Conservation (phyloP, 495 filamentous ascomycete genomes). For the Xylaria nigripes region DNA sequence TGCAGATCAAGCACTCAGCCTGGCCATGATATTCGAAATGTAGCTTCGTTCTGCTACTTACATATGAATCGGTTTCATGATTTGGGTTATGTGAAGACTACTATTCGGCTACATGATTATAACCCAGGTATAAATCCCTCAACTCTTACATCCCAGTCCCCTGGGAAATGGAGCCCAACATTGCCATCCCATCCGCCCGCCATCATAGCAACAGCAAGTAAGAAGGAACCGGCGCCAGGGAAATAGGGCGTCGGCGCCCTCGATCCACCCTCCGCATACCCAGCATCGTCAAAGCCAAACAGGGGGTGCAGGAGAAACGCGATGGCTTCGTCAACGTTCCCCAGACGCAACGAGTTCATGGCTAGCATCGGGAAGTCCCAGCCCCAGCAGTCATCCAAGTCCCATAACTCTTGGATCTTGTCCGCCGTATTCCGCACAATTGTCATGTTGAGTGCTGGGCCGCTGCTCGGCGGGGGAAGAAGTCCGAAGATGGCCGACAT, state of each 20-base stretch:
- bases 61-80: too few species aligned
- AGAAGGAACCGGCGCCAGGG: constrained; percentile 38
- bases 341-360: constrained; percentile 43
- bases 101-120: constrained; percentile 9
- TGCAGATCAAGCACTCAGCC: too few species aligned
- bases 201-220: constrained; percentile 49
- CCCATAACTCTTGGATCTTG: constrained; percentile 38
- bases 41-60: too few species aligned
- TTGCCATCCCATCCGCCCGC: constrained; percentile 45
- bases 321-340: constrained; percentile 38
- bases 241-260: constrained; percentile 51
- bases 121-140: constrained; percentile 39
- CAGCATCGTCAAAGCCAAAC: constrained; percentile 44
- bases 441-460: constrained; percentile 30
- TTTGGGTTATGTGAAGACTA: neutral
- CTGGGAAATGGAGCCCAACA: constrained; percentile 35
- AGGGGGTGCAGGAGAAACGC: constrained; percentile 40
- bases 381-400: constrained; percentile 40
- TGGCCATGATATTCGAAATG: too few species aligned
- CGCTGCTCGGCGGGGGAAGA: constrained; percentile 37
- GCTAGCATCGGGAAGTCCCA: constrained; percentile 50
- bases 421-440: constrained; percentile 36
- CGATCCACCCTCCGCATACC: constrained; percentile 43
- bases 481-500: constrained; percentile 43
- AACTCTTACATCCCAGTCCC: constrained; percentile 36